Percentiles rank a stretch among this genome's conserved stretches.
These are phyloP conservation scores for Cyberlindnera mycetangii DNA, from an alignment of 805 yeast species.

Conservation along the genomic window DNA sequence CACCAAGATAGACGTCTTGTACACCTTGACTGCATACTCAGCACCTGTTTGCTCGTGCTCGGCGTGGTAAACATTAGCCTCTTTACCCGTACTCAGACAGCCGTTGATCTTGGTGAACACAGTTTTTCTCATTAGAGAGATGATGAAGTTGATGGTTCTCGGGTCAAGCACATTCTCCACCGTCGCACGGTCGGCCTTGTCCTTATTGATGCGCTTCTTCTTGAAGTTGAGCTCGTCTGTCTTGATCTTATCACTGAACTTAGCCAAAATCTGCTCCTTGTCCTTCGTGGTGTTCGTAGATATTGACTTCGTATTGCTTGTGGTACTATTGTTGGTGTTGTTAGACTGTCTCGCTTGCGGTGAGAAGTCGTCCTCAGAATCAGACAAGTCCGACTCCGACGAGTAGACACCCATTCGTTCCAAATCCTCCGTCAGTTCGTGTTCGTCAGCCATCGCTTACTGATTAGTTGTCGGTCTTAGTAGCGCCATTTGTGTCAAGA, in stretches of 20 bases:
- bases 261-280: slow-evolving; percentile 52
- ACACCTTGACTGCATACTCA: slow-evolving; percentile 87
- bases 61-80: slow-evolving; percentile 97
- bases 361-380: slow-evolving; percentile 5
- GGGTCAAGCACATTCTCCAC: slow-evolving; percentile 97
- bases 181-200: slow-evolving; percentile 92
- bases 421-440: background rate
- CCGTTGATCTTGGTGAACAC: slow-evolving; percentile 85
- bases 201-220: slow-evolving; percentile 62
- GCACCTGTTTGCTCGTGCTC: slow-evolving; percentile 38
- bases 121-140: slow-evolving; percentile 80
- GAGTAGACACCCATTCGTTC: slow-evolving; percentile 4
- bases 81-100: slow-evolving; percentile 94
- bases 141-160: slow-evolving; percentile 79
- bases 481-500: background rate
- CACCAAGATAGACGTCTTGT: slow-evolving; percentile 94
- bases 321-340: background rate
- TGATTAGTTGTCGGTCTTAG: too few species aligned
- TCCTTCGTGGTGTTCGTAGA: slow-evolving; percentile 26
- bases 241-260: slow-evolving; percentile 62
- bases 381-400: slow-evolving; percentile 4
- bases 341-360: background rate
- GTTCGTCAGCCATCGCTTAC: too few species aligned
- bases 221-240: slow-evolving; percentile 55
- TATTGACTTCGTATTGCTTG: slow-evolving; percentile 1